Evolutionary conservation across 2,329 filamentous ascomycete species (phyloP).

Genomic region (Talaromyces sp.): DNA sequence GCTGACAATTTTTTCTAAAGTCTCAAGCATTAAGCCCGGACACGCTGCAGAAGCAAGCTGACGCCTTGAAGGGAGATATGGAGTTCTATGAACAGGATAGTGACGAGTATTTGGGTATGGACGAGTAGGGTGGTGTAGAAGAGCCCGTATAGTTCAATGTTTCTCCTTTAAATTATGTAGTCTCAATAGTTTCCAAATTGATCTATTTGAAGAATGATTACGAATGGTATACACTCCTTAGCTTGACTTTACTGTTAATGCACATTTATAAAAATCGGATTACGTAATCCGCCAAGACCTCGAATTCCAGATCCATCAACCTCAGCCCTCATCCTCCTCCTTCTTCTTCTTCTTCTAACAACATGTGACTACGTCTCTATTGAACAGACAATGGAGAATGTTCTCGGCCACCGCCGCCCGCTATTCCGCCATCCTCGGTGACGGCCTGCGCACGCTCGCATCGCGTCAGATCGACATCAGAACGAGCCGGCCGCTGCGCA

Average conservation of each 20-base stretch:
- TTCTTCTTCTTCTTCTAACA: not conserved
- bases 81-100: not conserved
- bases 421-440: not conserved
- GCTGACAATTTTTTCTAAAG: not conserved
- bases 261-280: not conserved
- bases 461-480: constrained; percentile 26
- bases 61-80: not conserved
- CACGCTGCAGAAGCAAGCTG: not conserved
- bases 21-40: not conserved
- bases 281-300: not conserved
- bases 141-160: too few relatives aligned
- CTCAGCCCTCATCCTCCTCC: not conserved
- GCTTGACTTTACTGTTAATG: not conserved
- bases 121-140: too few relatives aligned
- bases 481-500: constrained; percentile 21
- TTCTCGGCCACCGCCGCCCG: not conserved
- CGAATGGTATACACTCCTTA: not conserved
- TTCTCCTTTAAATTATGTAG: too few relatives aligned
- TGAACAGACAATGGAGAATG: not conserved
- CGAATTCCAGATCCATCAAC: not conserved
- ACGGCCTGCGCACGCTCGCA: not conserved
- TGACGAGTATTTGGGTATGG: not conserved
- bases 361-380: not conserved
- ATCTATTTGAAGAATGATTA: not conserved
- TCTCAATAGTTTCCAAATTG: too few relatives aligned